A percentile compares a stretch with the other conserved stretches of the same genome.
These are phyloP conservation scores for Clavaria fumosa DNA, from an alignment of 768 basidiomycete species.

Conservation along the genomic window DNA sequence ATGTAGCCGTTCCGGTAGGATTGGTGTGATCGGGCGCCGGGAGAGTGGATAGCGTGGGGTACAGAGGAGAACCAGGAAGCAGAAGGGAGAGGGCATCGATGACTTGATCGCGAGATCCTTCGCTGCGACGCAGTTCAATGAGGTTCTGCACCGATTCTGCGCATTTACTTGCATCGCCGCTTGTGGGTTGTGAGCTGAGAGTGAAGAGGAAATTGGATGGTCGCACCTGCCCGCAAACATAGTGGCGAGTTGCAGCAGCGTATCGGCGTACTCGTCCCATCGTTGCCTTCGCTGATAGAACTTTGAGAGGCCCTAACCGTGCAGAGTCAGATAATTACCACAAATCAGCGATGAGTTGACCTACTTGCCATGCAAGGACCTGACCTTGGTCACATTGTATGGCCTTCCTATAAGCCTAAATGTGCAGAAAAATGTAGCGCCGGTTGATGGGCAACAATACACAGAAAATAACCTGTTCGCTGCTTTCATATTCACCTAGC, in stretches of 20 bases:
- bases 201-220: neutral
- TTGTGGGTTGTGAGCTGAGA: neutral
- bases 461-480: constrained; percentile 64
- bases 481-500: constrained; percentile 48
- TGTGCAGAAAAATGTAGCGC: constrained; percentile 8
- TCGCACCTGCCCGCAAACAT: constrained; percentile 45
- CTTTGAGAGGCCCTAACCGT: constrained; percentile 49
- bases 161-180: constrained; percentile 65
- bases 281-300: constrained; percentile 50
- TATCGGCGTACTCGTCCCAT: constrained; percentile 41
- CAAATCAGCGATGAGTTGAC: constrained; percentile 7
- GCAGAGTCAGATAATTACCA: constrained; percentile 3
- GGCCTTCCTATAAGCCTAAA: constrained; percentile 66
- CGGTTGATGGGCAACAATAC: neutral
- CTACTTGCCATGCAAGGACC: constrained; percentile 73
- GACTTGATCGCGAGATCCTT: constrained; percentile 41
- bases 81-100: constrained; percentile 49
- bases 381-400: constrained; percentile 53
- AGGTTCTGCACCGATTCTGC: constrained; percentile 72
- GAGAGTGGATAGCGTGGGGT: constrained; percentile 43
- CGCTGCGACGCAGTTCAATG: constrained; percentile 41
- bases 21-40: constrained; percentile 67
- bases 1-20: constrained; percentile 46
- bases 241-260: constrained; percentile 40
- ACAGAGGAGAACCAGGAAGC: constrained; percentile 59